Base-by-base conservation (phyloP, 345 rosid species). In the Pugionium cornutum region DNA sequence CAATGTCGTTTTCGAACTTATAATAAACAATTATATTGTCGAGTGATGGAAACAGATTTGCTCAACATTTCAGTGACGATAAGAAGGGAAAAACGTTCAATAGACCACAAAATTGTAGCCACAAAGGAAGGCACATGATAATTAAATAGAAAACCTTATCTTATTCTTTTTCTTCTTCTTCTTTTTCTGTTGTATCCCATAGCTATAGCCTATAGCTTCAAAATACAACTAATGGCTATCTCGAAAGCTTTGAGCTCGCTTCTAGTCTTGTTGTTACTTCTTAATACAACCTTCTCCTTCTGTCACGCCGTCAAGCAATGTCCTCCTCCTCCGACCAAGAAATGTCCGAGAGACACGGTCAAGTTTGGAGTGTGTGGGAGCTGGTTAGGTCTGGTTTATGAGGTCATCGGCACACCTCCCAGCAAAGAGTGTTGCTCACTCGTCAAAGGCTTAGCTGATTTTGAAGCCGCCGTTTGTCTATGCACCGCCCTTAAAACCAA, bases 321-420 rank as follows among this genome's bases (percentile, higher is more conserved):
- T 47, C 59, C 71, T 51, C 76, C 68, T 10, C 47, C 72, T 51
- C 62, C 65, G 4, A 11, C 9, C 41, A 56, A 55, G 44, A 52
- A 53, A 27, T 74, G 98, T 81, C 87, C 96, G 25, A 71, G 47
- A 53, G 89, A 91, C 56, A 78, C 80, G 27, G 69, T 85, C 2
- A 88, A 84, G 74, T 83, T 83, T 33, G 96, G 96, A 9, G 89
- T 78, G 9, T 88, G 96, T 56, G 92, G 95, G 28, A 84, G 85
- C 83, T 84, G 92, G 92, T 72, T 88, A 48, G 92, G 92, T 51
- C 57, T 88, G 77, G 84, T 86, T 67, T 55, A 67, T 28, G 94
- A 88, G 79, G 75, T 46, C 9, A 59, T 88, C 1, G 96, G 96
- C 53, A 77, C 86, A 29, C 81, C 77, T 47, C 96, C 96, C 28